Base-by-base conservation (phyloP, 2,329 filamentous ascomycete genomes). In the Colletotrichum theobromicola region DNA sequence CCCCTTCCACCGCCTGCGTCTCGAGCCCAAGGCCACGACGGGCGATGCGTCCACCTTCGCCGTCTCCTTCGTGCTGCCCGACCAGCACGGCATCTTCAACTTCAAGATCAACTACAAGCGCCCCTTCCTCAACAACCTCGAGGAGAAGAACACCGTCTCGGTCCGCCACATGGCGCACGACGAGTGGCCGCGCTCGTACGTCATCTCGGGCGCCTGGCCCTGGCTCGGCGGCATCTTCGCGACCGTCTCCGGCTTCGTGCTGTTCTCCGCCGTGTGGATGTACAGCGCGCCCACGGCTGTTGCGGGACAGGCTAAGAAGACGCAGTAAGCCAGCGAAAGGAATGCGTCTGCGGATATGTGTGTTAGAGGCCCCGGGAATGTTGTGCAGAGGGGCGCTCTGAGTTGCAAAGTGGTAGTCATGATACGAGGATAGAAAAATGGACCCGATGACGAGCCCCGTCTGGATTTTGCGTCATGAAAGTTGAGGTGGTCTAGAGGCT, bases 11-110 rank as follows among this genome's bases (percentile, higher is more conserved):
- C 96, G 97, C 55, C 90, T 98, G 37, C 88, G 92, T 74, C 92
- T 99, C 35, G 80, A 86, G 10, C 90, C 91, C 16, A 83, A 88
- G 12, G 84, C 85, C 35, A 88, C 88, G 30, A 93, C 92, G 2
- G 84, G 88, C 69, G 93, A 94, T 79, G 92, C 92, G 77, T 93
- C 94, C 64, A 89, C 94, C 76, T 99, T 93, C 88, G 89, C 90
- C 76, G 89, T 91, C 60, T 89, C 91, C 28, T 98, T 99, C 86
- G 94, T 89, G 77, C 90, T 96, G 5, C 97, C 97, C 6, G 97
- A 99, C 83, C 97, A 99, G 86, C 97, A 99, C 87, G 97, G 97
- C 82, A 98, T 99, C 86, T 99, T 98, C 90, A 98, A 98, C 87
- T 98, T 99, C 90, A 92, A 93, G 82, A 90, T 98, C 84, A 98